Percentiles rank a stretch among this genome's conserved stretches.
phyloP scores from a whole-genome alignment of 306 rosid species.

The Lathyrus aphaca region DNA sequence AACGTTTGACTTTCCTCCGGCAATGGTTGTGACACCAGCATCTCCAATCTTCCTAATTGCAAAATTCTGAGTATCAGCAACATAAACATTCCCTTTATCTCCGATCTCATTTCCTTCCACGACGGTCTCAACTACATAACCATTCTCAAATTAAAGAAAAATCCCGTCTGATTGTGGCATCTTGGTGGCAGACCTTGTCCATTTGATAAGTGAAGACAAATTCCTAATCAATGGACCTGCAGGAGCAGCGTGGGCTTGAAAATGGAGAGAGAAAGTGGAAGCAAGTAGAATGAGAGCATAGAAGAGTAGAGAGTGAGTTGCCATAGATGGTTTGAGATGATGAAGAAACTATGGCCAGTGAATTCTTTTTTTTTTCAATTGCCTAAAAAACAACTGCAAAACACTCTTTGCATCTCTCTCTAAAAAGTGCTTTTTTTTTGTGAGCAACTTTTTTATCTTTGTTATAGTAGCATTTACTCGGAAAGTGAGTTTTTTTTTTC shows the following conservation, averaged over 20 bases:
- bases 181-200: too few species aligned
- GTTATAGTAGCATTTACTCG: too few species aligned
- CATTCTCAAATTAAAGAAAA: conserved; percentile 87
- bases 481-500: too few species aligned
- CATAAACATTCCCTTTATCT: conserved; percentile 92
- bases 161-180: conserved; percentile 79
- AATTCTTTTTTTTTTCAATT: conserved; percentile 28
- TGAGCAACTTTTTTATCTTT: too few species aligned
- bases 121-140: conserved; percentile 94
- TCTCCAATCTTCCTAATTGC: conserved; percentile 97
- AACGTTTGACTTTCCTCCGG: conserved; percentile 93
- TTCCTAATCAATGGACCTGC: too few species aligned
- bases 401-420: too few species aligned
- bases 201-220: too few species aligned
- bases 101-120: conserved; percentile 87
- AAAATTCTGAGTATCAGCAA: conserved; percentile 89
- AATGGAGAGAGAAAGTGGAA: conserved; percentile 47
- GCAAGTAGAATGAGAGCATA: conserved; percentile 45
- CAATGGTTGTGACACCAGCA: conserved; percentile 96
- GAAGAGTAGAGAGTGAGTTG: conserved; percentile 48
- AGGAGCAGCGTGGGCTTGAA: too few species aligned
- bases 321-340: conserved; percentile 50
- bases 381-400: neutral
- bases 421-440: too few species aligned
- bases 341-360: conserved; percentile 27